phyloP scores from a whole-genome alignment of 2,329 filamentous ascomycete genomes.

The Parascedosporium putredinis region DNA sequence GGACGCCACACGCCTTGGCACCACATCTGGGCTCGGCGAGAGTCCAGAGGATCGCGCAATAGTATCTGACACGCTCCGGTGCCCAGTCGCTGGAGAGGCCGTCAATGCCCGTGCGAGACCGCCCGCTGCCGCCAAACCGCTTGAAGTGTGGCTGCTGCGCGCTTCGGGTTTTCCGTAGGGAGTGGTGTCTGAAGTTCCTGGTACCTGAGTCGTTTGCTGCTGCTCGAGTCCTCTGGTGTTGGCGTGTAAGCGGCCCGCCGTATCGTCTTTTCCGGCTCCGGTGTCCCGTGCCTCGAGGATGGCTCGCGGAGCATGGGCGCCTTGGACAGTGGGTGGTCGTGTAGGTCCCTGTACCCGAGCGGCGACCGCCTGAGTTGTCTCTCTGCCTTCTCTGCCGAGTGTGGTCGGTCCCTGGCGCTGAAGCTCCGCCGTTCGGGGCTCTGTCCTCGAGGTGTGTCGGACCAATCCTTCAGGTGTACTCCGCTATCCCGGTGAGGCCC shows the following conservation, averaged over 20 bases:
- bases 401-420: slow-evolving; percentile 4
- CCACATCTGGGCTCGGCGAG: slow-evolving; percentile 12
- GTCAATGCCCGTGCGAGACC: neutral
- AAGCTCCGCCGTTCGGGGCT: slow-evolving; percentile 9
- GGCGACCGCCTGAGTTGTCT: slow-evolving; percentile 11
- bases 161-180: slow-evolving; percentile 9
- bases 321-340: slow-evolving; percentile 21
- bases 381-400: slow-evolving; percentile 17
- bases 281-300: slow-evolving; percentile 23
- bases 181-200: slow-evolving; percentile 12
- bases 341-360: slow-evolving; percentile 7
- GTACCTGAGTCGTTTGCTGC: slow-evolving; percentile 16
- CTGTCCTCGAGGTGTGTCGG: slow-evolving; percentile 20
- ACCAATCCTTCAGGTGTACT: slow-evolving; percentile 40
- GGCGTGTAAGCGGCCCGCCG: slow-evolving; percentile 14
- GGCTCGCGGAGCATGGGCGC: slow-evolving; percentile 32
- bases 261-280: slow-evolving; percentile 33
- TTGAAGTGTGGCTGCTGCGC: slow-evolving; percentile 18
- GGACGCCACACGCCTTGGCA: slow-evolving; percentile 34
- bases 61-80: slow-evolving; percentile 30
- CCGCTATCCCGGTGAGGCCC: slow-evolving; percentile 42
- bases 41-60: slow-evolving; percentile 11
- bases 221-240: slow-evolving; percentile 8
- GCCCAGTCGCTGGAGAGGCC: slow-evolving; percentile 7
- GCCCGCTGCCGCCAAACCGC: neutral